Base-by-base conservation (phyloP, 2,329 filamentous ascomycete genomes). In the Elsinoe arachidis region DNA sequence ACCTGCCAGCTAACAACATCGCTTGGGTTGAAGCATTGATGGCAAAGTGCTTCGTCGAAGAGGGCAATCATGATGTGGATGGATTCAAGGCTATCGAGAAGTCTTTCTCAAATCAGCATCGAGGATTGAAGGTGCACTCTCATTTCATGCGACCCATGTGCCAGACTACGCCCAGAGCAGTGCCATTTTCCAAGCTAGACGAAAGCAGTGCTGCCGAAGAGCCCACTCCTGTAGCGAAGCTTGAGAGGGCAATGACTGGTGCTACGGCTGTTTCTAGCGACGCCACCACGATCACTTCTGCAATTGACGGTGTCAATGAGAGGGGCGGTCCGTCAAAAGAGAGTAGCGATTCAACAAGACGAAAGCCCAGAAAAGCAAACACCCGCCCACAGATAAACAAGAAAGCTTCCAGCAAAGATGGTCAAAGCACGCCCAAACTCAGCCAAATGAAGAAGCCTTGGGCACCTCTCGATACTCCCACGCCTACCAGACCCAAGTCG, bases 31-130 rank as follows among this genome's bases (percentile, higher is more conserved):
- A 85, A 67, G 77, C 81, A 0, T 70, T 86, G 1, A 69, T 85
- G n/a, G 80, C 81, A 1, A 85, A 85, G 61, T 77, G 76, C 6
- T 85, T 85, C 62, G 80, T 85, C 34, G 83, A 86, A 65, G 79
- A 81, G 37, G 81, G 81, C 0, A 77, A 78, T 14, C 75, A 76
- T n/a, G 82, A 85, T 64, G 77, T 84, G 1, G 80, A 84, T 63
- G 78, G 79, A 1, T 85, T 84, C 69, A 85, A 84, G 63, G 79
- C 80, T 0, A 65, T 86, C 2, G 81, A 83, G 62, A 77, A 78
- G 60, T 82, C 79, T 2, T 83, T 85, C 60, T 78, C 78, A 43
- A 81, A 84, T 61, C 80, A 84, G 60, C 82, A 85, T 65, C 75
- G 80, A 0, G 82, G 82, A 0, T 75, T 77, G 26, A 74, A 78